A percentile compares a stretch with the other conserved stretches of the same genome.
Evolutionary conservation across 1,139 yeast species (phyloP).

Genomic region (Arxiozyma bovina): DNA sequence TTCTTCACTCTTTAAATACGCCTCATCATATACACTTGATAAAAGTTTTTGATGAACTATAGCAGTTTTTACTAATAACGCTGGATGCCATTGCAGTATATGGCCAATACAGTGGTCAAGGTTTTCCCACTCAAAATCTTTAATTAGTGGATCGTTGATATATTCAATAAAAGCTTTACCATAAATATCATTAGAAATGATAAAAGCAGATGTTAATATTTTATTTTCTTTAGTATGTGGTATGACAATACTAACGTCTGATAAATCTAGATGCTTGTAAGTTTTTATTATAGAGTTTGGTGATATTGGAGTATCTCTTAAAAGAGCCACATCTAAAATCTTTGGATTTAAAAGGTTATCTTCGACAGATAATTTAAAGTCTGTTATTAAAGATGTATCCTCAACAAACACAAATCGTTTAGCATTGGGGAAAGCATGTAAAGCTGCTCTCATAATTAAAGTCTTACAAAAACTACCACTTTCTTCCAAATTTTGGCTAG

Average conservation of each 20-base stretch:
- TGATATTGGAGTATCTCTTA: conserved; percentile 59
- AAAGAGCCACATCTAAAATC: conserved; percentile 48
- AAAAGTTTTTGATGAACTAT: conserved; percentile 57
- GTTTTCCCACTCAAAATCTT: conserved; percentile 55
- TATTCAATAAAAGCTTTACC: conserved; percentile 64
- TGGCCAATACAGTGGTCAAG: conserved; percentile 69
- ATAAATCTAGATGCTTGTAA: conserved; percentile 49
- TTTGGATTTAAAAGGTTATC: conserved; percentile 50
- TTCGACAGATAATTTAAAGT: conserved; percentile 47
- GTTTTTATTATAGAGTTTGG: conserved; percentile 65
- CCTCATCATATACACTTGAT: conserved; percentile 37
- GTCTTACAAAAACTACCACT: conserved; percentile 25
- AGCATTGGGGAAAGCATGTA: conserved; percentile 78
- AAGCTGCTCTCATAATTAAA: conserved; percentile 56
- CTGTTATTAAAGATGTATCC: conserved; percentile 64
- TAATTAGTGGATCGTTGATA: conserved; percentile 65
- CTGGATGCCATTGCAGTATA: conserved; percentile 89
- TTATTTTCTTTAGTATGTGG: conserved; percentile 53
- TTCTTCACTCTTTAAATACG: conserved; percentile 11
- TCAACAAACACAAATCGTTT: conserved; percentile 81
- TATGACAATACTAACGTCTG: conserved; percentile 47
- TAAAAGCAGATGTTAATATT: conserved; percentile 58
- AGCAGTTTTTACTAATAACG: conserved; percentile 59
- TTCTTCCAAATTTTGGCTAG: conserved; percentile 31
- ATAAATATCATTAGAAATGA: conserved; percentile 53